A percentile compares a stretch with the other conserved stretches of the same genome.
phyloP scores from a whole-genome alignment of 805 yeast genomes.

The Nakazawaea ishiwadae region DNA sequence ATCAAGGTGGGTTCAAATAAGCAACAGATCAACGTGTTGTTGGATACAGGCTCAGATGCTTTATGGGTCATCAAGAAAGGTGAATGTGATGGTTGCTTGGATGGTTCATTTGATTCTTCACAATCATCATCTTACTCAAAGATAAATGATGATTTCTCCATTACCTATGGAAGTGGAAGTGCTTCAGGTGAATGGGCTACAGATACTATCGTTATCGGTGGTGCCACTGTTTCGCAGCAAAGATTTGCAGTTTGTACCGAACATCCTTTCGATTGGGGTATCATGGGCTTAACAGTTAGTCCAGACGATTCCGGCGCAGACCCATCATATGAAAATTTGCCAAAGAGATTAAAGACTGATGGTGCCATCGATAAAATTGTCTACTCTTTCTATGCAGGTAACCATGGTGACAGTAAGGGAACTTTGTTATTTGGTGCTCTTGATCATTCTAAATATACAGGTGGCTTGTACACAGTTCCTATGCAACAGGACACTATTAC shows the following conservation, averaged over 20 bases:
- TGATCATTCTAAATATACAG: constrained; percentile 35
- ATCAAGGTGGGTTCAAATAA: constrained; percentile 52
- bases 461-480: constrained; percentile 29
- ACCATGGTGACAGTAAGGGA: constrained; percentile 24
- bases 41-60: constrained; percentile 77
- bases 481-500: constrained; percentile 14
- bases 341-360: constrained; percentile 27
- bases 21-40: constrained; percentile 47
- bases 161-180: constrained; percentile 21
- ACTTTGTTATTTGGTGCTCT: constrained; percentile 38
- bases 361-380: constrained; percentile 37
- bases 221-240: constrained; percentile 5
- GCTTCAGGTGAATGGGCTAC: constrained; percentile 25
- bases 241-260: constrained; percentile 8
- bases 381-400: constrained; percentile 47
- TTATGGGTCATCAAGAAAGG: constrained; percentile 53
- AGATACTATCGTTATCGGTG: constrained; percentile 17
- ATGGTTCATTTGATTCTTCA: constrained; percentile 20
- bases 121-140: constrained; percentile 17
- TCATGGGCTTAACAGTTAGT: constrained; percentile 9
- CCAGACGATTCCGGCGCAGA: constrained; percentile 7
- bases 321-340: constrained; percentile 20
- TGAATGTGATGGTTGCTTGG: constrained; percentile 23
- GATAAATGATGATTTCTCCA: constrained; percentile 14
- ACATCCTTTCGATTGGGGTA: constrained; percentile 5